Conservation (phyloP, 352 stramenopile species). For the Pythium coloratum region DNA sequence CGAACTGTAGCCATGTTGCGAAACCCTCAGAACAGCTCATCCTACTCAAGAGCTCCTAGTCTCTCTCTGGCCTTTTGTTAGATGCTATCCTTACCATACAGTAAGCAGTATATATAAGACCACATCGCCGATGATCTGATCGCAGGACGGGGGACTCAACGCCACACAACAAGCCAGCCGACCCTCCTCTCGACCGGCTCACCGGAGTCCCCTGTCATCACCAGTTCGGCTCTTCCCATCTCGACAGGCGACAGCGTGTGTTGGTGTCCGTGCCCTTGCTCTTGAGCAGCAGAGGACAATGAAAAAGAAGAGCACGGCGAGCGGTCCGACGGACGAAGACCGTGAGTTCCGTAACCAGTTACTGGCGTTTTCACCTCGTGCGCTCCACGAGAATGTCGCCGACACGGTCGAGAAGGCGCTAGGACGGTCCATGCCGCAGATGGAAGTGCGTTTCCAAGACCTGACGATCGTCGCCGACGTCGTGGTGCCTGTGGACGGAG, state of each 20-base stretch:
- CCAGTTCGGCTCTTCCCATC: conserved; percentile 7
- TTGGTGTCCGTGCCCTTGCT: not conserved
- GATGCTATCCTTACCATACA: no score
- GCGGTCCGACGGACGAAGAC: conserved; percentile 4
- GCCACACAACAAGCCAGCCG: not conserved
- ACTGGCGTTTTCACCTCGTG: conserved; percentile 21
- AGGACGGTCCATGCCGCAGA: conserved; percentile 44
- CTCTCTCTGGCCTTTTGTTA: no score
- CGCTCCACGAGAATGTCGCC: conserved; percentile 40
- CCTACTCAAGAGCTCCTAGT: no score
- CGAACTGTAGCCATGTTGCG: no score
- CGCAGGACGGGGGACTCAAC: not conserved
- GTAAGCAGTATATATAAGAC: not conserved
- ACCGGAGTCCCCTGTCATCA: not conserved
- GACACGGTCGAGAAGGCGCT: conserved; percentile 38
- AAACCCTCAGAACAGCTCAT: no score
- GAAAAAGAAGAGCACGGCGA: not conserved
- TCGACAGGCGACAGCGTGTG: not conserved
- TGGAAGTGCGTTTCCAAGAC: conserved; percentile 53
- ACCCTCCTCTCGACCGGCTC: not conserved
- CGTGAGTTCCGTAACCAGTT: conserved; percentile 11
- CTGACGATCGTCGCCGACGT: conserved; percentile 34
- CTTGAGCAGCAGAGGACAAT: not conserved
- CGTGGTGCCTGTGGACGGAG: not conserved
- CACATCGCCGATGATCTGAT: not conserved